A percentile compares a stretch with the other conserved stretches of the same genome.
phyloP scores from a whole-genome alignment of 805 yeast species.

The Scheffersomyces amazonensis region DNA sequence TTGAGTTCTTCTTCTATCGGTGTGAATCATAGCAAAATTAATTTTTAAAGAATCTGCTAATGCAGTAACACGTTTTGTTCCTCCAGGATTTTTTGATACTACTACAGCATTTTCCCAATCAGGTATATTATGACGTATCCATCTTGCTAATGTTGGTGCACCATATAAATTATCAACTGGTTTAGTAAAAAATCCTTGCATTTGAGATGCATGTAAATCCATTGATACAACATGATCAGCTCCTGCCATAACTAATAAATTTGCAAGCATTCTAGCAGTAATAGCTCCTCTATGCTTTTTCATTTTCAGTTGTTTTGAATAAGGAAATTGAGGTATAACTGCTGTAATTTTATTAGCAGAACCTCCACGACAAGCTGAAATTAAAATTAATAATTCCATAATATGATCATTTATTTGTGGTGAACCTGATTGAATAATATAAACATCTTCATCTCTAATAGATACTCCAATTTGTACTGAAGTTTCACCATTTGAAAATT shows the following conservation, averaged over 20 bases:
- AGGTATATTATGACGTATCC: conserved; percentile 89
- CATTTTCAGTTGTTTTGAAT: conserved; percentile 96
- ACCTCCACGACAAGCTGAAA: conserved; percentile 96
- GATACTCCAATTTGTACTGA: conserved; percentile 93
- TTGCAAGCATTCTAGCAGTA: conserved; percentile 97
- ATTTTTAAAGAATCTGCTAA: conserved; percentile 95
- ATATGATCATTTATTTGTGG: conserved; percentile 88
- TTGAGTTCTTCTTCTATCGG: conserved; percentile 89
- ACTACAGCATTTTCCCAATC: conserved; percentile 89
- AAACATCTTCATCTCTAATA: conserved; percentile 95
- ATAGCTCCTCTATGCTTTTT: conserved; percentile 98
- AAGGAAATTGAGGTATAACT: conserved; percentile 96
- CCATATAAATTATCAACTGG: conserved; percentile 97
- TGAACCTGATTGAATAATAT: conserved; percentile 85
- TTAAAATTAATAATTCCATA: conserved; percentile 91
- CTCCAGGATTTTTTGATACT: conserved; percentile 99
- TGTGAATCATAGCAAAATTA: conserved; percentile 98
- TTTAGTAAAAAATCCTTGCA: conserved; percentile 97
- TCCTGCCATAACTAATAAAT: conserved; percentile 94
- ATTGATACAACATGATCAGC: conserved; percentile 98
- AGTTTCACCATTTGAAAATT: conserved; percentile 97
- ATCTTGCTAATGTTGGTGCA: conserved; percentile 91
- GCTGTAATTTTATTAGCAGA: conserved; percentile 97
- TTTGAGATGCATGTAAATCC: conserved; percentile 96
- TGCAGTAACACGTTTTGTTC: conserved; percentile 96